Percentiles rank a stretch among this genome's conserved stretches.
phyloP scores from a whole-genome alignment of 257 asterid genomes.

The Knoxia roxburghii region DNA sequence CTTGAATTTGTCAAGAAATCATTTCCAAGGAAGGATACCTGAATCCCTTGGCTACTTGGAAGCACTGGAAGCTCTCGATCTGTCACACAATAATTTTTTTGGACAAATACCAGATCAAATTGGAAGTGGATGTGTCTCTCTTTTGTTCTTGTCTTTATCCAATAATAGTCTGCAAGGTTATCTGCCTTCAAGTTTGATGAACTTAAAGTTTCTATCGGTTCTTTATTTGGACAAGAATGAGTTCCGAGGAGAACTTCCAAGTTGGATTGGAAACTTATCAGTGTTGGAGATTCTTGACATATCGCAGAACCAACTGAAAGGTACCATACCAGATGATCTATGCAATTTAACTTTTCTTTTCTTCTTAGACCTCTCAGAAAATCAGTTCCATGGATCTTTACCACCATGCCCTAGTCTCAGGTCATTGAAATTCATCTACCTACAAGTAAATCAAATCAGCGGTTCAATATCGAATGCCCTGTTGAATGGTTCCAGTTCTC shows the following conservation, averaged over 20 bases:
- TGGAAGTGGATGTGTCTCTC: not conserved
- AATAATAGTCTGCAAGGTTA: not conserved
- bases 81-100: conserved; percentile 10
- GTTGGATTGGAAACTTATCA: conserved; percentile 8
- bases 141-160: not conserved
- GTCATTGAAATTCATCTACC: not conserved
- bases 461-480: conserved; percentile 15
- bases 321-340: not conserved
- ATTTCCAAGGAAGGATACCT: conserved; percentile 3
- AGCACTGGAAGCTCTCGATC: not conserved
- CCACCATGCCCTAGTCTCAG: conserved; percentile 2
- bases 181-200: not conserved
- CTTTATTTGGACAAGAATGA: conserved; percentile 4
- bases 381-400: conserved; percentile 7
- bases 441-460: conserved; percentile 6
- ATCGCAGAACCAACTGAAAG: not conserved
- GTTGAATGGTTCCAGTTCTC: not conserved
- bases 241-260: conserved; percentile 4
- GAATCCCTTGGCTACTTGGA: conserved; percentile 12
- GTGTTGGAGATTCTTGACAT: not conserved
- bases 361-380: conserved; percentile 8
- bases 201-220: not conserved
- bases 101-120: not conserved
- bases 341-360: not conserved
- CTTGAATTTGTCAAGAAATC: conserved; percentile 10